Evolutionary conservation across 148 eudicot genomes (phyloP), one percentile per base, ranked within the genome.

Genomic region (Simmondsia chinensis): DNA sequence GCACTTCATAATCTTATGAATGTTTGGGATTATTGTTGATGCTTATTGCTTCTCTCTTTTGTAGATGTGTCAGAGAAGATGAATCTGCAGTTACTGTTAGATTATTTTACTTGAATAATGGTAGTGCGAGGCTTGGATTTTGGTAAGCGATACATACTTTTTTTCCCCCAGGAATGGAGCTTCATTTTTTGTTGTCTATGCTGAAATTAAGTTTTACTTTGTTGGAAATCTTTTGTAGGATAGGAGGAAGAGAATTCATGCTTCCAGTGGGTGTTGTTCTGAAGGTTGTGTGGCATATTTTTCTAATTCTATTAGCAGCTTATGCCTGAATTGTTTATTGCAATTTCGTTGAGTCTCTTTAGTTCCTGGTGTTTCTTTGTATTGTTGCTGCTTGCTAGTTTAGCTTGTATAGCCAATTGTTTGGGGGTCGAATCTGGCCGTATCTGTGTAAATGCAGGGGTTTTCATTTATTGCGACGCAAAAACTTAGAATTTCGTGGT

Each of bases 51-150:
- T 54, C 12, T 38, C 52, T 24, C 10, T 50, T 50, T 23, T 56
- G 42, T 73, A 91, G 97, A 64, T 85, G 94, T 70, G 97, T 91
- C 43, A 68, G 94, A 60, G 83, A 79, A 59, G 97, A 91, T 53
- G 86, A 73, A 49, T 79, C 97, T 36, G 82, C 94, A 14, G 73
- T 91, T 39, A 57, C 95, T 17, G 59, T 85, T 18, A 91, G 72
- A 52, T 44, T 91, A 30, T 86, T 85, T 62, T 91, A 91, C 63
- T 80, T 91, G 18, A 79, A 60, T 46, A 91, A 77, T 66, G 97
- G 97, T 66, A 91, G 97, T 52, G 97, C 97, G 60, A 76, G 97
- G 54, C 73, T 91, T 56, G 97, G 97, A 47, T 82, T 91, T 54
- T 82, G 97, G 97, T 91, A 69, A 82, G 85, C 29, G 46, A 33